A percentile compares a stretch with the other conserved stretches of the same genome.
Evolutionary conservation across 2,329 filamentous ascomycete species (phyloP).

Genomic region (Botrytis fragariae): DNA sequence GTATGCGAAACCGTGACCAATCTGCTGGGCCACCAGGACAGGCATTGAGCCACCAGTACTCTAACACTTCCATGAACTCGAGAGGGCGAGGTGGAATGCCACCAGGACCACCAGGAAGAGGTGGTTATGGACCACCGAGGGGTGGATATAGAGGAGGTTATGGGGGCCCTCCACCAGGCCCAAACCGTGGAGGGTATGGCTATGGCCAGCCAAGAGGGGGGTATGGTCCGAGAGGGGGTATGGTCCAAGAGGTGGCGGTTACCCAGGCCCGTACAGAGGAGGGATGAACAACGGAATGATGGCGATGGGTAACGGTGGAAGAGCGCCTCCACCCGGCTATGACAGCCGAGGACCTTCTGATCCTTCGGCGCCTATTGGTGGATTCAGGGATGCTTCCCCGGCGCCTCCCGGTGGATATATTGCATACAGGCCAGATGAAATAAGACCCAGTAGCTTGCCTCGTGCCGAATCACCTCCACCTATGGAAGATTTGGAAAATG

Average conservation of each 20-base stretch:
- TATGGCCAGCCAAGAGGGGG: slow-evolving; percentile 45
- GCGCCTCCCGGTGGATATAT: slow-evolving; percentile 27
- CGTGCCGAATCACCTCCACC: slow-evolving; percentile 65
- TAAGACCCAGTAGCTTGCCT: slow-evolving; percentile 45
- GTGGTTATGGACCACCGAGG: slow-evolving; percentile 39
- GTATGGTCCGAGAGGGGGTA: slow-evolving; percentile 37
- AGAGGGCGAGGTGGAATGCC: slow-evolving; percentile 35
- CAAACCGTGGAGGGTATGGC: slow-evolving; percentile 49
- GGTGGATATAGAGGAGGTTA: slow-evolving; percentile 46
- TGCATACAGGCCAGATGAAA: slow-evolving; percentile 31
- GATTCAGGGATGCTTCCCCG: slow-evolving; percentile 24
- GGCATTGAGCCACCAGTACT: slow-evolving; percentile 47
- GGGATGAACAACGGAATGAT: slow-evolving; percentile 43
- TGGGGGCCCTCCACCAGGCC: slow-evolving; percentile 23
- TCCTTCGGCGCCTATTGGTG: slow-evolving; percentile 20
- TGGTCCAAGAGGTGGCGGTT: slow-evolving; percentile 33
- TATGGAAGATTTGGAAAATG: slow-evolving; percentile 46
- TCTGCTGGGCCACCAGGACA: slow-evolving; percentile 49
- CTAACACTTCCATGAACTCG: slow-evolving; percentile 32
- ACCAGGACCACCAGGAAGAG: slow-evolving; percentile 29
- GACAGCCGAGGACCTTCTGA: slow-evolving; percentile 30
- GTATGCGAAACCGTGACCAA: slow-evolving; percentile 48
- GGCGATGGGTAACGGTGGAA: slow-evolving; percentile 43
- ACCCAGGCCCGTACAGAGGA: slow-evolving; percentile 21
- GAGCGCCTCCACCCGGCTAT: slow-evolving; percentile 41